These are phyloP conservation scores for Candida arabinofermentans DNA, from an alignment of 805 yeast species.

Conservation along the genomic window DNA sequence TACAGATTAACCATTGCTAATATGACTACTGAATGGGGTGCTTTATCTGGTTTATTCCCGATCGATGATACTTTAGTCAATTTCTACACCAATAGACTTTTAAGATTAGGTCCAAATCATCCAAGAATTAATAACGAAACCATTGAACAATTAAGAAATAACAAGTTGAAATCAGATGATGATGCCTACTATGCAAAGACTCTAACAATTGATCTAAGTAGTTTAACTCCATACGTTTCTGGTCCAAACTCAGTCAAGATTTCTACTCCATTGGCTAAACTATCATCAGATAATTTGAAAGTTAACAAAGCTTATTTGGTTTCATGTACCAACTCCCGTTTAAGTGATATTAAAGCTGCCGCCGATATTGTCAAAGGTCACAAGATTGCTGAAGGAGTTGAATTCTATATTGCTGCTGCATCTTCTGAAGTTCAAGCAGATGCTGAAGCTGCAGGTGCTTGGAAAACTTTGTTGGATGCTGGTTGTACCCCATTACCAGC, in stretches of 20 bases:
- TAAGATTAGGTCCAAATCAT: constrained; percentile 48
- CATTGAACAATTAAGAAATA: constrained; percentile 45
- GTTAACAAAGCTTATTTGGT: constrained; percentile 94
- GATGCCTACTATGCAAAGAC: constrained; percentile 90
- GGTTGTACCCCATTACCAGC: constrained; percentile 96
- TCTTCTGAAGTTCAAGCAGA: constrained; percentile 89
- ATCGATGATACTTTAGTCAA: constrained; percentile 73
- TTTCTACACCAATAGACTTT: constrained; percentile 68
- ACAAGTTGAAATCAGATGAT: constrained; percentile 51
- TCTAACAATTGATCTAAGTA: constrained; percentile 70
- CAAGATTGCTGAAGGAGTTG: constrained; percentile 84
- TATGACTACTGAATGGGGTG: constrained; percentile 99
- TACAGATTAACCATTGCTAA: constrained; percentile 90
- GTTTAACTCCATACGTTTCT: constrained; percentile 83
- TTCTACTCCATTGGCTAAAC: constrained; percentile 70
- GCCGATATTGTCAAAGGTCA: constrained; percentile 81
- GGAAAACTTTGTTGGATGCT: constrained; percentile 85
- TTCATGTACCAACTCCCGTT: constrained; percentile 95
- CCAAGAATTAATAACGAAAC: constrained; percentile 72
- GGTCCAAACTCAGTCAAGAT: constrained; percentile 98
- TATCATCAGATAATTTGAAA: constrained; percentile 67
- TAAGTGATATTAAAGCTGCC: constrained; percentile 91
- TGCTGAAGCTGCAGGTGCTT: constrained; percentile 87
- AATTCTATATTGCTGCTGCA: constrained; percentile 97
- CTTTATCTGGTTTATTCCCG: constrained; percentile 95